Evolutionary conservation across 345 rosid species (phyloP).

Genomic region (Gossypium bickii): DNA sequence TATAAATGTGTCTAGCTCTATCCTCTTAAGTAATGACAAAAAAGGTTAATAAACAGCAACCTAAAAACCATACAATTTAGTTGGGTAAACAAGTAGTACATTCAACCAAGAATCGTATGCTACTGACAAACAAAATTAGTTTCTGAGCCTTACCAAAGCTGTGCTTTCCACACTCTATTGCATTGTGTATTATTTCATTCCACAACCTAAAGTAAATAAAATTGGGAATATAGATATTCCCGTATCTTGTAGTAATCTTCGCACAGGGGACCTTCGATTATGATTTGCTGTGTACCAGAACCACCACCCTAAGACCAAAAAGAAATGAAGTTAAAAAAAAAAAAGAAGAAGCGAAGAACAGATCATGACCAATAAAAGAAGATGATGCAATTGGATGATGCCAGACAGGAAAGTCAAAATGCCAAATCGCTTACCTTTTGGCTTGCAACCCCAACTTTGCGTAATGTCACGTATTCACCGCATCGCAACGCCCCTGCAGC

Average conservation of each 20-base stretch:
- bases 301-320: constrained; percentile 54
- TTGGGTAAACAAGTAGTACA: background rate
- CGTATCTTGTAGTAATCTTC: constrained; percentile 91
- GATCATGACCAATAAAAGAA: background rate
- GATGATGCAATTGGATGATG: background rate
- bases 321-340: background rate
- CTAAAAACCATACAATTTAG: background rate
- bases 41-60: background rate
- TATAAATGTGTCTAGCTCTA: background rate
- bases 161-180: background rate
- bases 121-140: background rate
- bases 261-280: constrained; percentile 89
- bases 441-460: constrained; percentile 68
- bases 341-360: background rate
- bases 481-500: constrained; percentile 90
- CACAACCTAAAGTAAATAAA: constrained; percentile 55
- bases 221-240: constrained; percentile 81
- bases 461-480: constrained; percentile 80
- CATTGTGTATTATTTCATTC: background rate
- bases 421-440: constrained; percentile 58
- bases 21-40: background rate
- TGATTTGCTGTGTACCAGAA: constrained; percentile 79
- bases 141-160: background rate
- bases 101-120: background rate
- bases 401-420: background rate